phyloP scores from a whole-genome alignment of 1,284 basidiomycete species.

The Serendipita sp. region DNA sequence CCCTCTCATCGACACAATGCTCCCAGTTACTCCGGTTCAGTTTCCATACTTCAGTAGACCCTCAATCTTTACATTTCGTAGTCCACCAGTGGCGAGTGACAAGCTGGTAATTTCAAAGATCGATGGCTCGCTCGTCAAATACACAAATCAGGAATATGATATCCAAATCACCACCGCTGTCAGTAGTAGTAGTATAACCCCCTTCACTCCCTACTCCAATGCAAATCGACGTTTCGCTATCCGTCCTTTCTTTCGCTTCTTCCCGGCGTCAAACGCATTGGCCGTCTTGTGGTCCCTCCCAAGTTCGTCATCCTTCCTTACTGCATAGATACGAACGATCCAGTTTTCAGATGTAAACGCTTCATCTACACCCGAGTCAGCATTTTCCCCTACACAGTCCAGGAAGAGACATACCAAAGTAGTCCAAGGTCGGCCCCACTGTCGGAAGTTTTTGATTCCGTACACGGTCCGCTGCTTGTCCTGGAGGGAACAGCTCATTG shows the following conservation, averaged over 20 bases:
- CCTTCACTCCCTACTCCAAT: neutral
- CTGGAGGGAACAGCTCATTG: slow-evolving; percentile 72
- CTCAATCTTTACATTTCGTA: too few species aligned
- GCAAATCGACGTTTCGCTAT: slow-evolving; percentile 8
- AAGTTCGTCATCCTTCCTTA: slow-evolving; percentile 87
- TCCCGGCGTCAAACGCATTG: slow-evolving; percentile 73
- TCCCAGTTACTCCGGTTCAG: too few species aligned
- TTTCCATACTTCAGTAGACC: too few species aligned
- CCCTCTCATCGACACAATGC: too few species aligned
- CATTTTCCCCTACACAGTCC: slow-evolving; percentile 2
- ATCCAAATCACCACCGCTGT: too few species aligned
- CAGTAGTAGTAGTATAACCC: too few species aligned
- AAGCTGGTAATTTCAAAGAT: too few species aligned
- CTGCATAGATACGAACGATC: slow-evolving; percentile 94
- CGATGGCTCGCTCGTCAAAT: too few species aligned
- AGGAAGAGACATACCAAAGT: slow-evolving; percentile 43
- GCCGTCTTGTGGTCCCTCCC: slow-evolving; percentile 80
- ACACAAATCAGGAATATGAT: too few species aligned
- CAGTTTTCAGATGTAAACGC: slow-evolving; percentile 97
- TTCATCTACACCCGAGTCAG: slow-evolving; percentile 45
- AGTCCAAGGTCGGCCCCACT: slow-evolving; percentile 70
- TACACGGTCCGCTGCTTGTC: slow-evolving; percentile 65
- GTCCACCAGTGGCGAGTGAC: too few species aligned
- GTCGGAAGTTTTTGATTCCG: slow-evolving; percentile 66
- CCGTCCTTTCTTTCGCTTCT: slow-evolving; percentile 70